Evolutionary conservation across 805 yeast genomes (phyloP), one percentile per base, ranked within the genome.

Genomic region (Candida parachauliodes): DNA sequence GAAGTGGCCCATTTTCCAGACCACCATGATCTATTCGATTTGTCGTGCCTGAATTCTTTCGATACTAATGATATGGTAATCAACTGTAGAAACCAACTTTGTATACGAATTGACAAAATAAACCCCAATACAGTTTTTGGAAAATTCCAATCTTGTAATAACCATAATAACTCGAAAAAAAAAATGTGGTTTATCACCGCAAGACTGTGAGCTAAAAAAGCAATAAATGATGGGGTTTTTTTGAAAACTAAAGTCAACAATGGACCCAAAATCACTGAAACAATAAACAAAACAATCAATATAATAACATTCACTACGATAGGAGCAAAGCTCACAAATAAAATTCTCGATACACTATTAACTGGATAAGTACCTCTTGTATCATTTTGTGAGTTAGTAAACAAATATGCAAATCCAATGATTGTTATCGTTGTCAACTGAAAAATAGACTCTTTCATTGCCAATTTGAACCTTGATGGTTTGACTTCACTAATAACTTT

Each of bases 1-100:
- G 80, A 69, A 10, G 69, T 70, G 32, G 72, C 50, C 91, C 91
- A 83, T 39, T 70, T 76, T 0, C 89, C 88, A 8, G 86, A 74
- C 88, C 69, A 62, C 67, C 67, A 62, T 2, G 89, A 81, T 25
- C 74, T 54, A 48, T 81, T 84, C 0, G 85, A 60, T 31, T 65
- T 71, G 44, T 74, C 83, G 45, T 72, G 77, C 40, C 69, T 73
- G 47, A 72, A 72, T 50, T 87, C 95, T 33, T 82, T 69, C 6
- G 84, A 74, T 28, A 85, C 54, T 4, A 81, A 45, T 0, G 76
- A 32, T 1, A 75, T 63, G 0, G 77, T 74, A 3, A 78, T 37
- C 1, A 71, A 34, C 39, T 76, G 76, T 52, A 82, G 75, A 4
- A 83, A n/a, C 37, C 78, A 56, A 16, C 73, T 65, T 43, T 87